Percentiles rank a stretch among this genome's conserved stretches.
Evolutionary conservation across 306 rosid species (phyloP).

Genomic region (Boehmeria nivea): DNA sequence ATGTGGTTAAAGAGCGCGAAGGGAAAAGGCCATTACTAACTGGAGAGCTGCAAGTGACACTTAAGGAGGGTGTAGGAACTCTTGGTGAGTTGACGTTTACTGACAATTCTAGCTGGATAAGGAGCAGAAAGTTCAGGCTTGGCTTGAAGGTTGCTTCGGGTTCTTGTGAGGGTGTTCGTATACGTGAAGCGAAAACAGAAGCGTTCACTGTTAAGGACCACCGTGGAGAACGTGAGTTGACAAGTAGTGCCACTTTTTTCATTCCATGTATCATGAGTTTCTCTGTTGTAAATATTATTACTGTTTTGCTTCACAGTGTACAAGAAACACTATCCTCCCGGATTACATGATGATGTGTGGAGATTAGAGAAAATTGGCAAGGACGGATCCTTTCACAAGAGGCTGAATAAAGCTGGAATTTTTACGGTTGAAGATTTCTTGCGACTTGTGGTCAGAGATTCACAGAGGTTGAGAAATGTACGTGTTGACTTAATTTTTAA

Average conservation of each 20-base stretch:
- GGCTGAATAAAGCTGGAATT: conserved; percentile 62
- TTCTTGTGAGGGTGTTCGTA: conserved; percentile 47
- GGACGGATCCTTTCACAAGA: conserved; percentile 90
- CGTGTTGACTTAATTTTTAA: conserved; percentile 23
- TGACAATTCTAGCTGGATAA: conserved; percentile 90
- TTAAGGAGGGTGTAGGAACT: conserved; percentile 80
- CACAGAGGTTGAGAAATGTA: conserved; percentile 69
- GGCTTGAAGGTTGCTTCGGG: conserved; percentile 67
- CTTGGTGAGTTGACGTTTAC: conserved; percentile 76
- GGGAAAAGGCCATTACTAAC: conserved; percentile 77
- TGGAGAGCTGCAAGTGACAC: conserved; percentile 66
- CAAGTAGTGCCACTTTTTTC: conserved; percentile 7
- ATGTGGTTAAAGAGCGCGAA: conserved; percentile 79
- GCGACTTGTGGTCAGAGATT: conserved; percentile 67
- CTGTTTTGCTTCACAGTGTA: conserved; percentile 42
- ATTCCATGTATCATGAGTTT: conserved; percentile 6
- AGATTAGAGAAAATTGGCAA: conserved; percentile 90
- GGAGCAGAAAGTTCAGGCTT: conserved; percentile 85
- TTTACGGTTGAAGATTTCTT: conserved; percentile 70
- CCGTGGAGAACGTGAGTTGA: conserved; percentile 77
- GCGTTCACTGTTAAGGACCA: conserved; percentile 89
- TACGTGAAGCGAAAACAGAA: conserved; percentile 85
- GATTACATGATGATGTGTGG: conserved; percentile 72
- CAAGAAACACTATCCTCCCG: conserved; percentile 87
- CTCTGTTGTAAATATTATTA: conserved; percentile 4